These are phyloP conservation scores for Prunus davidiana DNA, from an alignment of 306 rosid genomes.

Conservation along the genomic window DNA sequence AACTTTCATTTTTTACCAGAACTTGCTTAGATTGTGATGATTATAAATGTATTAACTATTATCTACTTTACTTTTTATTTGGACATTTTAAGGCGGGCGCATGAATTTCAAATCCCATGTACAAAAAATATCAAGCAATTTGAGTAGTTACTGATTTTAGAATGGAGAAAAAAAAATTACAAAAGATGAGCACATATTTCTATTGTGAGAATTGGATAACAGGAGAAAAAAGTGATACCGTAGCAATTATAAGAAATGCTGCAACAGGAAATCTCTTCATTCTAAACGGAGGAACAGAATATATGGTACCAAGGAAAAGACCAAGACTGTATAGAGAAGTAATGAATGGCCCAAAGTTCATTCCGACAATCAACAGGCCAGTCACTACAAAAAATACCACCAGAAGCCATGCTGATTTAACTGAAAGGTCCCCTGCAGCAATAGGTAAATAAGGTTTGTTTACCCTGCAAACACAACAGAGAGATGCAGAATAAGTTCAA, in stretches of 20 bases:
- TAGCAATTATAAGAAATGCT: conserved; percentile 94
- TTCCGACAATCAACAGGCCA: conserved; percentile 70
- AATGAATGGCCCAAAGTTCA: conserved; percentile 83
- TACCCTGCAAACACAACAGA: conserved; percentile 63
- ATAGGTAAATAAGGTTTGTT: conserved; percentile 96
- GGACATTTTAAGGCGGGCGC: neutral
- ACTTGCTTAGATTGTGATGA: neutral
- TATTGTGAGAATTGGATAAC: conserved; percentile 10
- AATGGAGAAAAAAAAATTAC: neutral
- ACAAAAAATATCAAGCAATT: neutral
- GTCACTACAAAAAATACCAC: conserved; percentile 81
- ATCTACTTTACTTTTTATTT: neutral
- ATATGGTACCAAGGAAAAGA: conserved; percentile 89
- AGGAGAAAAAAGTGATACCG: conserved; percentile 48
- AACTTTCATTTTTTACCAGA: neutral
- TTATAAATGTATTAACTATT: neutral
- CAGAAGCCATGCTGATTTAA: conserved; percentile 88
- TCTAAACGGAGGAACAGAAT: conserved; percentile 92
- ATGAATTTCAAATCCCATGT: neutral
- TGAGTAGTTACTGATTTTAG: neutral
- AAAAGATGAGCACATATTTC: neutral
- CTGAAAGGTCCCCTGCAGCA: conserved; percentile 98
- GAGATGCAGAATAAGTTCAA: conserved; percentile 5
- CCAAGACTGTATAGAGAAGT: conserved; percentile 80
- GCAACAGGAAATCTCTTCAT: conserved; percentile 94